These are phyloP conservation scores for Crithidia expoeki DNA, from an alignment of 208 protist genomes.

Conservation along the genomic window DNA sequence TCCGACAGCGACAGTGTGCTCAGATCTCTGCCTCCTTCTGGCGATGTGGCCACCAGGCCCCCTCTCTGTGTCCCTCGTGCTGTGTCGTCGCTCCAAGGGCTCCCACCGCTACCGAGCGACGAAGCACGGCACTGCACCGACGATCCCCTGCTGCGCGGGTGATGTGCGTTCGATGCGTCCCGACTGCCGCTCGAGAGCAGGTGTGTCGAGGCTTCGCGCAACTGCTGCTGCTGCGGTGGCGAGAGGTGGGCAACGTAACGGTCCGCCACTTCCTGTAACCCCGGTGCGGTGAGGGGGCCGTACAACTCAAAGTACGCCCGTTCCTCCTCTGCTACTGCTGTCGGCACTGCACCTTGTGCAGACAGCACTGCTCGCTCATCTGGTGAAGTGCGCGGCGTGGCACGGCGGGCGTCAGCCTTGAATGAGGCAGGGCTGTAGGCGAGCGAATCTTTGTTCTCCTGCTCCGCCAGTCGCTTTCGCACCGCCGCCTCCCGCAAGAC, in stretches of 20 bases:
- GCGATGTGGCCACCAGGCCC: not conserved
- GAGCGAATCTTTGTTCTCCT: slow-evolving; percentile 49
- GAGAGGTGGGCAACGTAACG: slow-evolving; percentile 35
- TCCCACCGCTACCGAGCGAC: not conserved
- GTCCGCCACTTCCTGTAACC: slow-evolving; percentile 28
- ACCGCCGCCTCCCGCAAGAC: slow-evolving; percentile 70
- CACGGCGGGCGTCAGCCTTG: slow-evolving; percentile 30
- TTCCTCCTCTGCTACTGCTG: slow-evolving; percentile 6
- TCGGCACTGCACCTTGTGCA: not conserved
- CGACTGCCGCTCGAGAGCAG: slow-evolving; percentile 23
- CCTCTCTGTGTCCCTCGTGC: not conserved
- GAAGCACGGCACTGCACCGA: not conserved
- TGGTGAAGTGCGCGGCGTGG: slow-evolving; percentile 23
- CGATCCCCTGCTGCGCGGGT: slow-evolving; percentile 9
- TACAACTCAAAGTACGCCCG: slow-evolving; percentile 26
- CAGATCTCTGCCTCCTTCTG: slow-evolving; percentile 30
- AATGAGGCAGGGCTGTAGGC: slow-evolving; percentile 61
- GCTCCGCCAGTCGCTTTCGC: slow-evolving; percentile 51
- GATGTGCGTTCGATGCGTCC: not conserved
- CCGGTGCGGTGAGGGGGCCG: slow-evolving; percentile 11
- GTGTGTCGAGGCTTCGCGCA: slow-evolving; percentile 26
- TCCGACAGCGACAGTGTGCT: slow-evolving; percentile 66
- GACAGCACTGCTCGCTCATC: not conserved
- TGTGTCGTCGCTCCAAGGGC: not conserved
- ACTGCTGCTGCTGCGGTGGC: slow-evolving; percentile 29